Evolutionary conservation across 2,329 filamentous ascomycete species (phyloP), one percentile per base, ranked within the genome.

Genomic region (Colletotrichum viniferum): DNA sequence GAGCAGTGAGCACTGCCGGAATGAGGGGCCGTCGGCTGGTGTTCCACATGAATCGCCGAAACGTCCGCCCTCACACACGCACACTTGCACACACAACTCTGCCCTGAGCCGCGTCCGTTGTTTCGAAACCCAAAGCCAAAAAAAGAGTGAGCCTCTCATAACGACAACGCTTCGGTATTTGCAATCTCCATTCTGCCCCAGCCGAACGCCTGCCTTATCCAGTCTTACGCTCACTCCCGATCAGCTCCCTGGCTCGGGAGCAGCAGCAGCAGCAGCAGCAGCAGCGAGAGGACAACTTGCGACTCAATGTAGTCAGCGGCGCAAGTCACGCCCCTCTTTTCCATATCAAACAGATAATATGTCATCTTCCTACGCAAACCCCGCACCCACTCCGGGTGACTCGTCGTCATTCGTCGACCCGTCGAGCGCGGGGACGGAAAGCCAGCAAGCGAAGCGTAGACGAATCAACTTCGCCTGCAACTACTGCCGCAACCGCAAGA

Each of bases 401-500:
- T 52, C 43, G 43, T 21, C 43, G 0, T 58, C 65, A 30, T 28
- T 36, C 34, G 66, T 61, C 36, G 66, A 60, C 65, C 21, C 62
- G 14, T 61, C 58, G 2, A 52, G 43, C 43, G n/a, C 43, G 34
- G 24, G 16, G 10, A 2, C 62, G 4, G 62, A 48, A 21, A 36
- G 34, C 34, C 62, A 62, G 5, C 21, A 21, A 13, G 30, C 62
- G 21, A 75, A 73, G 69, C 58, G 63, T 32, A 43, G 73, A 9
- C 73, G 73, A 14, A 75, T 75, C 63, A 75, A 75, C 63, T 75
- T 79, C 48, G 79, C 79, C 14, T 80, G 79, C 65, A 80, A 80
- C 56, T 77, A 79, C 65, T 82, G 81, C 73, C 79, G 81, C 13
- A 80, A 79, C 67, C 78, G 81, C 69, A 82, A 82, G 74, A 81